Base-by-base conservation (phyloP, 495 filamentous ascomycete genomes). In the Pseudomonodictys pantanalensis region DNA sequence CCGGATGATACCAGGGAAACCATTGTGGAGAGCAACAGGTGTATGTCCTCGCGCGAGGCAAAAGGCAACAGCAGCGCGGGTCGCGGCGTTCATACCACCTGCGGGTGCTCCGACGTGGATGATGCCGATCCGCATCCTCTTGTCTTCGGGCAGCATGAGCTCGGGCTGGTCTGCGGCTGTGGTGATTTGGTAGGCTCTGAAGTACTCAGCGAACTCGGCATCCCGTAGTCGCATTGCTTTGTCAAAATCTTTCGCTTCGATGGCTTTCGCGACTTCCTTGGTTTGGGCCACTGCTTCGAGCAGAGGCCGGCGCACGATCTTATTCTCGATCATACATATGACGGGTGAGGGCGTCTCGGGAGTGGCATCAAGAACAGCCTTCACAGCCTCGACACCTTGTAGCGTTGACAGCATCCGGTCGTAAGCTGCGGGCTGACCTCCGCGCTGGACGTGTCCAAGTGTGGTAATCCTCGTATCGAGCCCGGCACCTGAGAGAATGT, bases 21-120 rank as follows among this genome's bases (percentile, higher is more conserved):
- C 95, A 66, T 99, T 99, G 76, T 97, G 88, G 50, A 99, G 88
- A 7, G 92, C 91, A 61, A 96, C 68, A 1, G 95, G 87, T 30
- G 87, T 89, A 70, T 99, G 95, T 5, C 95, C 95, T 54, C 92
- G 86, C n/a, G 88, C 87, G 29, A 95, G 73, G 70, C 92, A 97
- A 77, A 96, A 99, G n/a, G 90, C 89, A 10, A 96, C 91, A 10
- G 90, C 93, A 17, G 91, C 93, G 51, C 95, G 86, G 17, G 95
- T 95, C 20, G 95, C 92, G 41, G 92, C 90, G 74, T 99, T 99
- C 86, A 99, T 97, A 70, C 95, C 95, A 68, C 93, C 95, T n/a
- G 95, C 95, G 5, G 95, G 95, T 25, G 95, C 95, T 63, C 95
- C 95, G 55, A 98, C 91, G 67, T 99, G 95, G 69, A 99, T 87